Percentiles rank a stretch among this genome's conserved stretches.
Evolutionary conservation across 345 rosid species (phyloP).

Genomic region (Eucalyptus decipiens): DNA sequence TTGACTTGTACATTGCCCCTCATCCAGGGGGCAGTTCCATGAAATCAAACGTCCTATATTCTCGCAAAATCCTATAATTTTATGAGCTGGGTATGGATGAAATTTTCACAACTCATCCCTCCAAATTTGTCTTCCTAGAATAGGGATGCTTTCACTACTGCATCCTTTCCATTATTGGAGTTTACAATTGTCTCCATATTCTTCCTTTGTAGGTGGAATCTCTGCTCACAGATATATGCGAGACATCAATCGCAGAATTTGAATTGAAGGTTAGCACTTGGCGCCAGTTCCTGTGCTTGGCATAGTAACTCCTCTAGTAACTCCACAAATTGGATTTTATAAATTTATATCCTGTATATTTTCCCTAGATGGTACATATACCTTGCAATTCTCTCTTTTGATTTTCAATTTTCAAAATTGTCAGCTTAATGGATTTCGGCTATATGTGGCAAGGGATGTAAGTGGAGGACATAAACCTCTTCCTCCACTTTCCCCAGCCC

Average conservation of each 20-base stretch:
- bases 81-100: not conserved
- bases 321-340: not conserved
- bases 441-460: slow-evolving; percentile 47
- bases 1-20: not conserved
- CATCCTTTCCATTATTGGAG: not conserved
- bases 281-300: not conserved
- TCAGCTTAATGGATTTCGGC: slow-evolving; percentile 72
- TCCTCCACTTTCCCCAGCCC: slow-evolving; percentile 22
- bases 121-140: not conserved
- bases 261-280: slow-evolving; percentile 59
- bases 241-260: slow-evolving; percentile 69
- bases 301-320: not conserved
- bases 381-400: not conserved
- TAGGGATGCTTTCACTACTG: not conserved
- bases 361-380: not conserved
- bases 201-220: slow-evolving; percentile 48
- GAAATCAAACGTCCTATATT: not conserved
- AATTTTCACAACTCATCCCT: not conserved
- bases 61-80: not conserved
- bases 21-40: not conserved
- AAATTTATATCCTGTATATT: not conserved
- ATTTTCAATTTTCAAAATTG: not conserved
- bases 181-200: not conserved
- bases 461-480: slow-evolving; percentile 8
- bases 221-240: slow-evolving; percentile 49